Base-by-base conservation (phyloP, 2,329 filamentous ascomycete species). In the Diaporthe sp. region DNA sequence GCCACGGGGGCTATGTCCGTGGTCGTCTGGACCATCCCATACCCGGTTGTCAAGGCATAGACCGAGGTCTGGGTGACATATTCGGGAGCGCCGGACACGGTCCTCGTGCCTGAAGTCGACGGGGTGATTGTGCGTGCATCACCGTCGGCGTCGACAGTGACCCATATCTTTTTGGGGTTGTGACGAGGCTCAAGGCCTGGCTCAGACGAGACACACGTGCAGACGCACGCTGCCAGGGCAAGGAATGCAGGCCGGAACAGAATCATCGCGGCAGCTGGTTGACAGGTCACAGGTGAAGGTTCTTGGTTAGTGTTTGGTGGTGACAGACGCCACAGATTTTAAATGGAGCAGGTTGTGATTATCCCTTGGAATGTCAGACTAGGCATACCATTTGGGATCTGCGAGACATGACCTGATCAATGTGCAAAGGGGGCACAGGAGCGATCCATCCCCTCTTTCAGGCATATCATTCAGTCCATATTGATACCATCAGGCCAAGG, bases 81-180 rank as follows among this genome's bases (percentile, higher is more conserved):
- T 54, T 76, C 77, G 0, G 83, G 83, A 1, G 82, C 78, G 7
- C 78, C 75, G 40, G 76, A 79, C 57, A 82, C 33, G 61, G 83
- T 84, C 0, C 80, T 76, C 60, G 72, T 77, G 13, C 77, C 78
- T 45, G 78, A 78, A 13, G 81, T 77, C 17, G 75, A 73, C 3
- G 82, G 81, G 1, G 78, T 79, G 68, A 82, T 76, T 45, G 83
- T 84, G 35, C 70, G 69, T 8, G 78, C 77, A 9, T 57, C 68
- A 71, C 82, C 82, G 17, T 67, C 40, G 19, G 73, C 35, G 75
- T 83, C 80, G 70, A 85, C 75, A 4, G 80, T 80, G 38, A 85
- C 79, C 83, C 83, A 84, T 5, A 38, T 80, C 84, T 25, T 83
- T 86, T 71, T 82, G 85, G 35, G 85, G 85, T 1, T 87, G 25